A percentile compares a stretch with the other conserved stretches of the same genome.
Evolutionary conservation across 1,139 yeast species (phyloP).

Genomic region (Protomyces macrosporus): DNA sequence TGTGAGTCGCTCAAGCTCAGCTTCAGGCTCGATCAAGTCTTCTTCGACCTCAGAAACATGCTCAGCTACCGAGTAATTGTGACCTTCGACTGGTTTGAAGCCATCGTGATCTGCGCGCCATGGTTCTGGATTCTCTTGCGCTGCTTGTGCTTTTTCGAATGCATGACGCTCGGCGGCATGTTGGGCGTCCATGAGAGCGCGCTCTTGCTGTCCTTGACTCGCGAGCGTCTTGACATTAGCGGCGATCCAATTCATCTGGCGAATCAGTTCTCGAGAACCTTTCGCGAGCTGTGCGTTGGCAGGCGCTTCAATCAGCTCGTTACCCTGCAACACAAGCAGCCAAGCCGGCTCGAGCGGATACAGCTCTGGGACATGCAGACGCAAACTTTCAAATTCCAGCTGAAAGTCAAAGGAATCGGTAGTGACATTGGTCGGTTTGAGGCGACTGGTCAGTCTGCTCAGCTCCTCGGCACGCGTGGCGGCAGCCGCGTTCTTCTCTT

Average conservation of each 20-base stretch:
- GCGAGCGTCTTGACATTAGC: conserved; percentile 5
- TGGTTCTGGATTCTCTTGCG: neutral
- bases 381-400: neutral
- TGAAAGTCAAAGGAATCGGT: conserved; percentile 8
- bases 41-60: conserved; percentile 23
- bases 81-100: neutral
- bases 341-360: conserved; percentile 15
- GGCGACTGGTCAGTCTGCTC: neutral
- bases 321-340: conserved; percentile 12
- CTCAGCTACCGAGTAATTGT: conserved; percentile 3
- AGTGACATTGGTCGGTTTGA: neutral
- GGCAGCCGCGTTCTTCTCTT: neutral
- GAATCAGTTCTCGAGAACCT: conserved; percentile 4
- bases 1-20: neutral
- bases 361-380: conserved; percentile 7
- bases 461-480: neutral
- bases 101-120: conserved; percentile 3
- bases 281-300: conserved; percentile 2
- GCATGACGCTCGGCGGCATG: neutral
- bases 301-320: conserved; percentile 3
- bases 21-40: neutral
- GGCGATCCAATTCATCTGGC: conserved; percentile 14
- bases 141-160: neutral
- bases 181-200: neutral
- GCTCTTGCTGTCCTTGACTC: neutral